phyloP scores from a whole-genome alignment of 164 flowering plant genomes.

The Magnolia kwangsiensis region DNA sequence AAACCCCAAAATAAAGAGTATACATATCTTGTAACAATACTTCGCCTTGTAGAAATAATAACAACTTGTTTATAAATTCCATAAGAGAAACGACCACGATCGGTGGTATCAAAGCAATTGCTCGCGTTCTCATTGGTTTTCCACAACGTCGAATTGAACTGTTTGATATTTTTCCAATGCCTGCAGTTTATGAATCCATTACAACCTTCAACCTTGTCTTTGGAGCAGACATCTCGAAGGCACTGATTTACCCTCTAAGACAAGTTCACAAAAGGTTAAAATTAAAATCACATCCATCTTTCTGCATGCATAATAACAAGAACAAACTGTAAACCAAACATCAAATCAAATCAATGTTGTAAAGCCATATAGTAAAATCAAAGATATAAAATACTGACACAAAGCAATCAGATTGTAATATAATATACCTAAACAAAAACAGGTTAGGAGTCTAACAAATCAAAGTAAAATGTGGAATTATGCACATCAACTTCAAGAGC shows the following conservation, averaged over 20 bases:
- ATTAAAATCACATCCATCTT: not conserved
- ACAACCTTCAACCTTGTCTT: slow-evolving; percentile 23
- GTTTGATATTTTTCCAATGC: slow-evolving; percentile 18
- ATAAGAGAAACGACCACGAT: slow-evolving; percentile 32
- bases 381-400: too few species aligned
- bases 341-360: too few species aligned
- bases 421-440: too few species aligned
- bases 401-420: too few species aligned
- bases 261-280: not conserved
- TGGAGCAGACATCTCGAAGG: slow-evolving; percentile 59
- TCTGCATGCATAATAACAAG: not conserved
- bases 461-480: too few species aligned
- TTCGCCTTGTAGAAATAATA: slow-evolving; percentile 40
- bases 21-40: slow-evolving; percentile 46
- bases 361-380: too few species aligned
- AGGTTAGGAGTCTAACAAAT: too few species aligned
- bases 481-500: too few species aligned
- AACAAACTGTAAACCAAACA: not conserved
- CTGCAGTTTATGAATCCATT: slow-evolving; percentile 65
- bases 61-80: slow-evolving; percentile 72
- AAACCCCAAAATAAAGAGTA: slow-evolving; percentile 94
- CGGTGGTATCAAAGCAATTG: slow-evolving; percentile 35
- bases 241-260: slow-evolving; percentile 84
- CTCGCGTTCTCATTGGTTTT: slow-evolving; percentile 24
- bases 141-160: slow-evolving; percentile 20